Conservation (phyloP, 805 yeast genomes). For the Ogataea thermomethanolica region DNA sequence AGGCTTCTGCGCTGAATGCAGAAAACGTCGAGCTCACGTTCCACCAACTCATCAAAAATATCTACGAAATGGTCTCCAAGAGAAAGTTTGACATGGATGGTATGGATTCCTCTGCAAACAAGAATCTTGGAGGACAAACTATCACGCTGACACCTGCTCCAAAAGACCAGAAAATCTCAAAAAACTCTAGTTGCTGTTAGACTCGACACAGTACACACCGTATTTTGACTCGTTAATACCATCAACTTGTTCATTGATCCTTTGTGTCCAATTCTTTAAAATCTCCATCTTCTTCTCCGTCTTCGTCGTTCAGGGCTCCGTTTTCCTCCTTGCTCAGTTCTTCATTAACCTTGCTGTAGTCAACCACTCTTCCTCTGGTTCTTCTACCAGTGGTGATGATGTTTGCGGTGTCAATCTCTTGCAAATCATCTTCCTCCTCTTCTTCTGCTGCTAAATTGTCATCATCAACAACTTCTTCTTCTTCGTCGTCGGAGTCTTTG, state of each 20-base stretch:
- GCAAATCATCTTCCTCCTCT: constrained; percentile 72
- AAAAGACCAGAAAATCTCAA: constrained; percentile 62
- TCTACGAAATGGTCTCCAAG: constrained; percentile 90
- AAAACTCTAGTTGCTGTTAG: constrained; percentile 67
- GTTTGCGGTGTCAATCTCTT: constrained; percentile 77
- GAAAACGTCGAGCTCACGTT: constrained; percentile 94
- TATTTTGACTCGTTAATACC: constrained; percentile 10
- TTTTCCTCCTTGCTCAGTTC: constrained; percentile 51
- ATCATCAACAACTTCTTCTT: constrained; percentile 46
- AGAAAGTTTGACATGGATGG: constrained; percentile 90
- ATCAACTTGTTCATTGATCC: constrained; percentile 6
- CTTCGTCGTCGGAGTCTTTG: constrained; percentile 31
- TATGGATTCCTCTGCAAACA: constrained; percentile 38
- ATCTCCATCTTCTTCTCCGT: constrained; percentile 48
- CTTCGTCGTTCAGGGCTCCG: constrained; percentile 43
- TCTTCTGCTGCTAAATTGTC: constrained; percentile 56
- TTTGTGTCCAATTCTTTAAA: constrained; percentile 41
- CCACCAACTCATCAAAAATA: constrained; percentile 87
- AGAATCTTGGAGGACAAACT: constrained; percentile 79
- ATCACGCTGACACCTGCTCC: constrained; percentile 93
- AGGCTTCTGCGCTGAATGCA: constrained; percentile 90
- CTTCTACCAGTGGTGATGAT: constrained; percentile 84
- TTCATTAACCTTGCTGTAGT: constrained; percentile 76
- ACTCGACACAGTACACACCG: constrained; percentile 4
- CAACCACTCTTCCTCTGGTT: constrained; percentile 86